Evolutionary conservation across 2,329 filamentous ascomycete genomes (phyloP), one percentile per base, ranked within the genome.

Genomic region (Nothophaeocryptopus gaeumannii): DNA sequence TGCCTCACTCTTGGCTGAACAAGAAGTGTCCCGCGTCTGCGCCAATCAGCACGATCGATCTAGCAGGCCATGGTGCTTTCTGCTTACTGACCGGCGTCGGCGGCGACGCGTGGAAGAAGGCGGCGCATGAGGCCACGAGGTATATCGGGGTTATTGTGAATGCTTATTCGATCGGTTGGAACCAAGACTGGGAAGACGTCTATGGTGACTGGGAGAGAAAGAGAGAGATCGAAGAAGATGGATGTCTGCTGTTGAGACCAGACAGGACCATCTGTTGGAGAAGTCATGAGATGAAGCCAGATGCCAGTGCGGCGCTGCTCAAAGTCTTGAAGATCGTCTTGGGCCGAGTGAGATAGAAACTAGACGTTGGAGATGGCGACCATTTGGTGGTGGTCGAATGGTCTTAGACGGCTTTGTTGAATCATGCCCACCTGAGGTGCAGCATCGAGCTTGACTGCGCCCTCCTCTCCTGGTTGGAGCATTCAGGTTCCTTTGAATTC

Each of bases 1-100:
- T 85, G 15, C 83, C 83, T 5, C 83, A 86, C 63, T 81, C 73
- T 0, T 85, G 83, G 83, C 67, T 85, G 12, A 82, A 65, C 72
- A 71, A 14, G 58, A 69, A 5, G 58, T 33, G 30, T 12, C 49
- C 49, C 20, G 33, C 30, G 15, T 39, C 32, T 26, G 30, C 39
- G n/a, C 49, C 38, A 16, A 47, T 47, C 43, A 51, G 49, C 16
- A 84, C 81, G 0, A 76, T 81, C 39, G 82, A 85, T 62, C 65
- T 85, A 1, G 78, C 78, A 0, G 82, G 82, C 0, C 71, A 83
- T 42, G 77, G 79, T 0, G 57, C 26, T 11, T 83, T 82, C 59
- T 40, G 50, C 8, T 34, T 66, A 8, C 42, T 67, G 4, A 67
- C 64, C 11, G 80, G 82, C 0, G 74, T 79, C 14, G 79, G 80